Conservation (phyloP, 2,329 filamentous ascomycete genomes). For the Phaeosphaeriaceae sp. region DNA sequence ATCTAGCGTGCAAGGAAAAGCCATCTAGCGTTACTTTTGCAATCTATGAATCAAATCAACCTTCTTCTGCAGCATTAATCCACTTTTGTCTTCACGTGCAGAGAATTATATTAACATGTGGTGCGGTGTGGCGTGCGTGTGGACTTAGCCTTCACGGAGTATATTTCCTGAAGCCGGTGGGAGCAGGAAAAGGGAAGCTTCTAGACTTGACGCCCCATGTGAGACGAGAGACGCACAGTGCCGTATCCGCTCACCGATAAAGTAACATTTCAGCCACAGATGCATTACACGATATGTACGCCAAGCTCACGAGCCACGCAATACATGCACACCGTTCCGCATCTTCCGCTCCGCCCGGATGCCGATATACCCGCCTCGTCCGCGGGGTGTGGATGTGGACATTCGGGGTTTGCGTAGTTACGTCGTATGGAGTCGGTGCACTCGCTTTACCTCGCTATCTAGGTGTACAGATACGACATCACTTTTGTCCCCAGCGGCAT, state of each 20-base stretch:
- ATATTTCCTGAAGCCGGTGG: not conserved
- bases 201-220: not conserved
- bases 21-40: not conserved
- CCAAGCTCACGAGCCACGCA: not conserved
- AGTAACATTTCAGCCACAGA: not conserved
- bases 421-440: not conserved
- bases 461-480: no score
- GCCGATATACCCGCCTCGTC: not conserved
- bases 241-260: not conserved
- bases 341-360: conserved; percentile 7
- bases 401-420: not conserved
- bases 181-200: not conserved
- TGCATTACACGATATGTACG: not conserved
- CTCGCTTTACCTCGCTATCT: no score
- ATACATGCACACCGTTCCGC: not conserved
- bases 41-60: not conserved
- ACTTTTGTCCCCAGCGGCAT: no score
- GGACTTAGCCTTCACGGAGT: not conserved
- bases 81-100: not conserved
- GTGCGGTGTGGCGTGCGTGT: not conserved
- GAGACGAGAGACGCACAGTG: not conserved
- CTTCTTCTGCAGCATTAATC: not conserved
- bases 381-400: not conserved
- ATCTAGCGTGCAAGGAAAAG: not conserved
- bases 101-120: not conserved